phyloP scores from a whole-genome alignment of 83 land plant genomes.

The Isoetes engelmannii region DNA sequence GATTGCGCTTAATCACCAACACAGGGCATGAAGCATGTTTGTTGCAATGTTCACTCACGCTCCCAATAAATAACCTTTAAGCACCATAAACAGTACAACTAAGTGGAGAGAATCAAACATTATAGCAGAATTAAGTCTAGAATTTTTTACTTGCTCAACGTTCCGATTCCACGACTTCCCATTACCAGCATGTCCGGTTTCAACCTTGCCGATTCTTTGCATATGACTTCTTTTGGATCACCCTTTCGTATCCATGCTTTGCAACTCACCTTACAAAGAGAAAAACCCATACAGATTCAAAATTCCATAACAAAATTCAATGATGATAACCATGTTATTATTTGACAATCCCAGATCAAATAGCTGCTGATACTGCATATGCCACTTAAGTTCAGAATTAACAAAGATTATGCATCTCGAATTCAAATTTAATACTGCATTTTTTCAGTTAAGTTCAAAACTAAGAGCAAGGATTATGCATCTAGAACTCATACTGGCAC shows the following conservation, averaged over 20 bases:
- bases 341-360: too few species aligned
- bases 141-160: constrained; percentile 56
- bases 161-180: constrained; percentile 81
- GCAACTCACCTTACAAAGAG: constrained; percentile 49
- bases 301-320: too few species aligned
- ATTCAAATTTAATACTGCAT: too few species aligned
- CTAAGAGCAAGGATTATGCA: too few species aligned
- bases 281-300: too few species aligned
- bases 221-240: constrained; percentile 71
- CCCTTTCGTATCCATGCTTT: constrained; percentile 83
- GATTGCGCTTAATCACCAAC: constrained; percentile 67
- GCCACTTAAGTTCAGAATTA: too few species aligned
- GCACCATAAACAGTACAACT: constrained; percentile 15
- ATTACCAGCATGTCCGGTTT: constrained; percentile 75
- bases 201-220: constrained; percentile 54
- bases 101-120: neutral
- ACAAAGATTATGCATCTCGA: too few species aligned
- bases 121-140: neutral
- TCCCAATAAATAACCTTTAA: constrained; percentile 78
- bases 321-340: too few species aligned
- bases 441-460: too few species aligned
- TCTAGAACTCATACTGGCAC: too few species aligned
- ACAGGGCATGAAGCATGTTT: constrained; percentile 93
- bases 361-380: too few species aligned
- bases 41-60: constrained; percentile 67